Evolutionary conservation across 176 grass and related monocot genomes (phyloP).

Genomic region (Eragrostis nindensis): DNA sequence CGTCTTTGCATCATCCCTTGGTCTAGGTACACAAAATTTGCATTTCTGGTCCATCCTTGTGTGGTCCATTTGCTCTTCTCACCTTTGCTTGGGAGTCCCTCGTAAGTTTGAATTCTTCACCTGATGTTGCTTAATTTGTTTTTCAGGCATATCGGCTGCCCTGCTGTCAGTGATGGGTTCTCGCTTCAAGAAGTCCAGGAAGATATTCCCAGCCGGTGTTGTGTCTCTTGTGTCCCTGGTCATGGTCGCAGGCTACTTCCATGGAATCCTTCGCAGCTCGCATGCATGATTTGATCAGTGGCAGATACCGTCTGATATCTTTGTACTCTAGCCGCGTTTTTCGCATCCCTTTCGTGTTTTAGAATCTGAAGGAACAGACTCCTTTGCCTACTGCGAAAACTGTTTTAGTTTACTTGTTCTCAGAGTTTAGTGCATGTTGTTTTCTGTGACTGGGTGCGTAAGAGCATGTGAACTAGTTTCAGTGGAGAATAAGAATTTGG

Average conservation of each 20-base stretch:
- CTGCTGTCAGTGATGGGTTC: conserved; percentile 76
- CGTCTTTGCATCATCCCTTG: conserved; percentile 64
- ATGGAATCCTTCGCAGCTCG: conserved; percentile 70
- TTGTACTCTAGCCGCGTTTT: neutral
- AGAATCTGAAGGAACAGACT: conserved; percentile 10
- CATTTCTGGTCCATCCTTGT: neutral
- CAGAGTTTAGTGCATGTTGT: neutral
- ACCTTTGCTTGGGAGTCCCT: conserved; percentile 20
- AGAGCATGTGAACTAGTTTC: neutral
- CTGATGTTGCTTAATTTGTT: neutral
- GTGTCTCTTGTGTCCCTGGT: conserved; percentile 77
- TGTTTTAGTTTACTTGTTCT: neutral
- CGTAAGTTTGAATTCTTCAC: neutral
- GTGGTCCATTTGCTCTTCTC: neutral
- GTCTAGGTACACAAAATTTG: conserved; percentile 68
- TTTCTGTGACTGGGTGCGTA: neutral
- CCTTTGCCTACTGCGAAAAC: neutral
- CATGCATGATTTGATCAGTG: conserved; percentile 34
- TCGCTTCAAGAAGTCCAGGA: conserved; percentile 82
- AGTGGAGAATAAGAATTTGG: too few relatives aligned
- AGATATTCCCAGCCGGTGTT: conserved; percentile 79
- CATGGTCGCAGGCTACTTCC: conserved; percentile 78
- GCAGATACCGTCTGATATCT: neutral
- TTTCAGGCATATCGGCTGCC: conserved; percentile 66
- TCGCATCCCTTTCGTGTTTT: neutral